Conservation (phyloP, 1,139 yeast species). For the Schizosaccharomyces versatilis region DNA sequence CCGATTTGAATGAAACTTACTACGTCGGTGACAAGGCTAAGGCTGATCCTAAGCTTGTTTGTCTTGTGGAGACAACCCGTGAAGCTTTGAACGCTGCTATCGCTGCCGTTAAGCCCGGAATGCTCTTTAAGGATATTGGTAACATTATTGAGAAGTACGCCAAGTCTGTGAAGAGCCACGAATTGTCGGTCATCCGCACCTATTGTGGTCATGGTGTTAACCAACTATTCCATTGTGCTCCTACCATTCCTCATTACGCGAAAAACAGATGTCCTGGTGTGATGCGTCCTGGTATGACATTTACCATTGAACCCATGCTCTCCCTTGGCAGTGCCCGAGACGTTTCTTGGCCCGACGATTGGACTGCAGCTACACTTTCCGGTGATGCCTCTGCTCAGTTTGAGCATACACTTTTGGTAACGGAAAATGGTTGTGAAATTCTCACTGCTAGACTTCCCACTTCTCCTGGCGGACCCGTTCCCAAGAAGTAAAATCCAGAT, state of each 20-base stretch:
- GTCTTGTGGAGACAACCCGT: conserved; percentile 83
- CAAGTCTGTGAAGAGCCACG: conserved; percentile 27
- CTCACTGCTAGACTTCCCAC: conserved; percentile 56
- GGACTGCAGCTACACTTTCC: conserved; percentile 85
- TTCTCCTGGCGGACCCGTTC: conserved; percentile 73
- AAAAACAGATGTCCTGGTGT: conserved; percentile 83
- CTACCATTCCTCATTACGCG: conserved; percentile 82
- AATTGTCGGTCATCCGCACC: conserved; percentile 69
- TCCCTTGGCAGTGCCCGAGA: conserved; percentile 71
- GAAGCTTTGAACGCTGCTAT: conserved; percentile 67
- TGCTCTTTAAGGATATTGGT: conserved; percentile 70
- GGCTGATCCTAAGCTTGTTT: conserved; percentile 48
- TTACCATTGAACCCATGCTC: conserved; percentile 96
- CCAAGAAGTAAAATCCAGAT: too few relatives aligned
- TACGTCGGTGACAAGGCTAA: conserved; percentile 85
- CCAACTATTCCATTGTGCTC: conserved; percentile 70
- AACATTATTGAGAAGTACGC: conserved; percentile 79
- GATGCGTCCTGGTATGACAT: conserved; percentile 88
- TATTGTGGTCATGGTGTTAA: conserved; percentile 93
- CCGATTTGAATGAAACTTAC: conserved; percentile 89
- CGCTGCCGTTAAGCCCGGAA: conserved; percentile 71
- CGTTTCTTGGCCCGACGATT: conserved; percentile 86
- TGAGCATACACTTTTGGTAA: conserved; percentile 72
- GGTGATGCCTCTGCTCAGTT: conserved; percentile 85
- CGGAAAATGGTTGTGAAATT: conserved; percentile 84